Conservation (phyloP, 2,329 filamentous ascomycete genomes). For the Fusarium phyllophilum region DNA sequence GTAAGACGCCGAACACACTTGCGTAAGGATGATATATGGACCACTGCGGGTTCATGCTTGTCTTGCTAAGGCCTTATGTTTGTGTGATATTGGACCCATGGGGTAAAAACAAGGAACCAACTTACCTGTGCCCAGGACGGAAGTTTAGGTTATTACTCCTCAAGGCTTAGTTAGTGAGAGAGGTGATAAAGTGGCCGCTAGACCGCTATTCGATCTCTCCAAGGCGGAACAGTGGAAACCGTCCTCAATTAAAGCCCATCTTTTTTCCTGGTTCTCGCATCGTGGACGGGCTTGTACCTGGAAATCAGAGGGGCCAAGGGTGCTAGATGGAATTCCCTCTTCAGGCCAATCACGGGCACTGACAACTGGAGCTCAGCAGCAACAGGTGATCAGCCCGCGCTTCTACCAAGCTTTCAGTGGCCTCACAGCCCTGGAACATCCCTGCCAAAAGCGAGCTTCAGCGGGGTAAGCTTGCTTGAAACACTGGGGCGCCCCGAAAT, state of each 20-base stretch:
- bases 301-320: slow-evolving; percentile 18
- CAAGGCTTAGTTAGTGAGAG: neutral
- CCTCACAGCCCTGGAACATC: slow-evolving; percentile 25
- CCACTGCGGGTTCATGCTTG: slow-evolving; percentile 36
- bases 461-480: slow-evolving; percentile 43
- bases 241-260: slow-evolving; percentile 15
- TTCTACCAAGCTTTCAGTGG: slow-evolving; percentile 34
- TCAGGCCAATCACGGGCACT: slow-evolving; percentile 18
- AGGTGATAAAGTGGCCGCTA: neutral
- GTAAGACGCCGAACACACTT: slow-evolving; percentile 27
- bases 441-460: slow-evolving; percentile 36
- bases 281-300: slow-evolving; percentile 32
- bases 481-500: slow-evolving; percentile 35
- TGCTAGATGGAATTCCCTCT: slow-evolving; percentile 1
- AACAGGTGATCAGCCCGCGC: slow-evolving; percentile 32
- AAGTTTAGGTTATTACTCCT: neutral
- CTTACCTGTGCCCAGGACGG: neutral
- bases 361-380: slow-evolving; percentile 16
- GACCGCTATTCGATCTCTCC: slow-evolving; percentile 23
- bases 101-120: slow-evolving; percentile 22
- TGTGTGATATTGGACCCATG: neutral
- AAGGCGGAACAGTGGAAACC: slow-evolving; percentile 20
- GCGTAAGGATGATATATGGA: slow-evolving; percentile 6
- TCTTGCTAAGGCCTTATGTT: neutral
- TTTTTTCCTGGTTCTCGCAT: slow-evolving; percentile 20